A percentile compares a stretch with the other conserved stretches of the same genome.
These are phyloP conservation scores for Monosporascus sp. DNA, from an alignment of 2,329 filamentous ascomycete genomes.

Conservation along the genomic window DNA sequence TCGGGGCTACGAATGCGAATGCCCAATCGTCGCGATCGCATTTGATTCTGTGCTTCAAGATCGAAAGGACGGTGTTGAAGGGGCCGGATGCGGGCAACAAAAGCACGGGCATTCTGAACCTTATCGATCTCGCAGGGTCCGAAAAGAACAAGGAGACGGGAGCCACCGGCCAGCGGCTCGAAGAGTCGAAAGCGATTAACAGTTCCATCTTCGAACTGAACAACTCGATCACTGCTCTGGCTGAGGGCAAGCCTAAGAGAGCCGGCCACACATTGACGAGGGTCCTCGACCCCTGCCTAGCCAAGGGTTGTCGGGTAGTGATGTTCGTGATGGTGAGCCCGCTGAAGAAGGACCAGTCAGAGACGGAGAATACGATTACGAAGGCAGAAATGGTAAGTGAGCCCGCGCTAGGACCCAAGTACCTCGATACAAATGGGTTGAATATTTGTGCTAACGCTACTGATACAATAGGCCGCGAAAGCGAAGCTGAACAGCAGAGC, in stretches of 20 bases:
- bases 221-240: constrained; percentile 11
- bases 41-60: constrained; percentile 87
- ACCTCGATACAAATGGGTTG: neutral
- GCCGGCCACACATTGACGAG: constrained; percentile 16
- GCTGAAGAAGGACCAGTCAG: constrained; percentile 7
- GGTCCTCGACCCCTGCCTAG: constrained; percentile 17
- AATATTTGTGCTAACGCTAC: neutral
- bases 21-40: constrained; percentile 88
- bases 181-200: constrained; percentile 20
- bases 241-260: constrained; percentile 1
- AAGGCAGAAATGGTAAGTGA: constrained; percentile 11
- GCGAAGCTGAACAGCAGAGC: neutral
- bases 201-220: constrained; percentile 12
- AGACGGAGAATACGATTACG: constrained; percentile 13
- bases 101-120: constrained; percentile 85
- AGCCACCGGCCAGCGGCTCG: constrained; percentile 7
- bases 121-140: constrained; percentile 90
- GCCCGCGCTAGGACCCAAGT: too few species aligned
- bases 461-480: neutral
- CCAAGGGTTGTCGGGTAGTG: constrained; percentile 18
- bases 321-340: constrained; percentile 27
- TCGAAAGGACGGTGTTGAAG: constrained; percentile 53
- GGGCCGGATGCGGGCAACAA: constrained; percentile 66
- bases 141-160: constrained; percentile 41
- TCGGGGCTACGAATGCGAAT: constrained; percentile 90